Evolutionary conservation across 2,329 filamentous ascomycete genomes (phyloP).

Genomic region (Colletotrichum shisoi): DNA sequence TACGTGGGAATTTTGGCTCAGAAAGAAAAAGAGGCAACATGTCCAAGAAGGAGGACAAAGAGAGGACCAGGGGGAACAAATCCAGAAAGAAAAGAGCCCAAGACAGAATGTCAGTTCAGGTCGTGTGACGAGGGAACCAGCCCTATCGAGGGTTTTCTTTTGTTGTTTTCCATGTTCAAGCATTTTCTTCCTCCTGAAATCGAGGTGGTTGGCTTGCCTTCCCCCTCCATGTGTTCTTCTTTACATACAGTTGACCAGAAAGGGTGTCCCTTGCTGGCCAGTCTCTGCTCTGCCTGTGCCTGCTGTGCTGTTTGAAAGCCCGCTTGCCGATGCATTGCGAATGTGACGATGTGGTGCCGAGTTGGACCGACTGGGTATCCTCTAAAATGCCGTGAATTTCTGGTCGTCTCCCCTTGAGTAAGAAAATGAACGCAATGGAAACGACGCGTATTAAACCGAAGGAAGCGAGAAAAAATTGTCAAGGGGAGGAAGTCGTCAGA

Average conservation of each 20-base stretch:
- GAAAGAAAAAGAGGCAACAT: constrained; percentile 2
- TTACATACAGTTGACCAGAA: constrained; percentile 28
- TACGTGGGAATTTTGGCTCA: constrained; percentile 16
- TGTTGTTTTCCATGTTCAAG: constrained; percentile 13
- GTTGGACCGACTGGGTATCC: constrained; percentile 35
- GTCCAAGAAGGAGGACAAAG: constrained; percentile 7
- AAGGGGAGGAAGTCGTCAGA: constrained; percentile 20
- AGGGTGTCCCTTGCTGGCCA: neutral
- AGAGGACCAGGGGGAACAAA: neutral
- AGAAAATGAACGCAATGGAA: constrained; percentile 14
- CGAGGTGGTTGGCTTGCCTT: constrained; percentile 16
- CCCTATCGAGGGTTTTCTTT: constrained; percentile 34
- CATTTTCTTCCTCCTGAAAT: constrained; percentile 22
- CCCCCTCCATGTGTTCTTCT: constrained; percentile 12
- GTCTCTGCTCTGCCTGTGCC: neutral
- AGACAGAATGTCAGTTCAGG: constrained; percentile 19
- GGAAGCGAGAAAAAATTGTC: constrained; percentile 14
- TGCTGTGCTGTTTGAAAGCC: constrained; percentile 20
- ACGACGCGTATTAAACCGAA: constrained; percentile 31
- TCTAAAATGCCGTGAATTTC: constrained; percentile 37
- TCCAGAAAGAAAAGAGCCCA: constrained; percentile 15
- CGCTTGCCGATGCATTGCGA: constrained; percentile 26
- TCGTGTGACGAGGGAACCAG: constrained; percentile 33
- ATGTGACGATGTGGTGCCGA: constrained; percentile 3
- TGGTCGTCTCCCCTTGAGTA: constrained; percentile 23